Evolutionary conservation across 306 rosid genomes (phyloP), one percentile per base, ranked within the genome.

Genomic region (Rubus parviflorus): DNA sequence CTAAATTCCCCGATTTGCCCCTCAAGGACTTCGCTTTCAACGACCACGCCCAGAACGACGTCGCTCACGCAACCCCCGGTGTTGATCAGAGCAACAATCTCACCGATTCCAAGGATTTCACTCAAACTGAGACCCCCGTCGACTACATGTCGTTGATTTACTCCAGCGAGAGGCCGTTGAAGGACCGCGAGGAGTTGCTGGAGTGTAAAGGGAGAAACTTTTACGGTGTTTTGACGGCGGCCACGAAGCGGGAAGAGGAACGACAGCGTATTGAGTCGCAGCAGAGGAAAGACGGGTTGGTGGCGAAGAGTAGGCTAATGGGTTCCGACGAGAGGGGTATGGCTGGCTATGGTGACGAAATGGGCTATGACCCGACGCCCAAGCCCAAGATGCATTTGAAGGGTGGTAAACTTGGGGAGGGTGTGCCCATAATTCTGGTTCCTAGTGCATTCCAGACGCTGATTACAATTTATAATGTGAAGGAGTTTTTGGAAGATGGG

Each of bases 401-500:
- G 77, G 98, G 97, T 3, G 77, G 92, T 19, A 92, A 91, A 69
- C 78, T 92, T 22, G 99, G 99, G 5, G 99, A 96, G 60, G 99
- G 99, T 4, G 99, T 96, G 38, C 99, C 99, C 0, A 96, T 96
- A 45, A 89, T 96, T 20, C 68, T 96, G 60, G 98, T 96, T 25
- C 98, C 99, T 1, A 92, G 97, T 75, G 99, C 99, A 37, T 92
- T 87, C 49, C 97, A 91, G 90, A 96, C 99, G 0, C 87, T 96
- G 58, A 88, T 96, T 35, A 96, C 99, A 13, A 92, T 92, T 40
- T 88, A 90, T 58, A 92, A 96, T 71, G 98, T 92, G 77, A 96
- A 91, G 86, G 99, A 96, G 86, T 96, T 96, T 35, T 62, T 96
- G 87, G 99, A 96, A 73, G 99, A 92, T 77, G 99, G 99, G 72